Conservation (phyloP, 148 eudicot species). For the Agrostemma githago region DNA sequence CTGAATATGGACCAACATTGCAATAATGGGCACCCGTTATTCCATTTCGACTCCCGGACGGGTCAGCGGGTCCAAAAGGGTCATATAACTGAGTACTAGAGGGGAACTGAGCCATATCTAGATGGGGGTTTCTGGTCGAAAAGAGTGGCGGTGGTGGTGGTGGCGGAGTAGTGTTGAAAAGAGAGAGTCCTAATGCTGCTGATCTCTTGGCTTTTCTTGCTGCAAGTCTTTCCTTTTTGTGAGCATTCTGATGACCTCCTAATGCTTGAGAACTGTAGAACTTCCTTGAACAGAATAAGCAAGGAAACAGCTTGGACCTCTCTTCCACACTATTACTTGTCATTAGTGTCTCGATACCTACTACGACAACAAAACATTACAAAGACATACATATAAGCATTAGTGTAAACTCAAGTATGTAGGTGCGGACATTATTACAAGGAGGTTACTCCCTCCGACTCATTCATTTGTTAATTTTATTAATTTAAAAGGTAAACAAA, state of each 20-base stretch:
- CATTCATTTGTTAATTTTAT: too few species aligned
- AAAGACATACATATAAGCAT: neutral
- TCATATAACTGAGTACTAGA: constrained; percentile 21
- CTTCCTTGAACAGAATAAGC: constrained; percentile 76
- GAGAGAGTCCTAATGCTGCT: constrained; percentile 21
- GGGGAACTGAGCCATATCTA: constrained; percentile 31
- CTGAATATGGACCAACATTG: constrained; percentile 11
- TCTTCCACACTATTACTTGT: constrained; percentile 17
- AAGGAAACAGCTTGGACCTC: constrained; percentile 54
- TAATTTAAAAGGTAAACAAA: too few species aligned
- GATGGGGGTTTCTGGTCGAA: constrained; percentile 38
- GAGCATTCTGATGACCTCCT: constrained; percentile 97
- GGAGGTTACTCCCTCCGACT: too few species aligned
- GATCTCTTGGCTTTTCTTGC: constrained; percentile 46
- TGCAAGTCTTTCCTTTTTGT: constrained; percentile 76
- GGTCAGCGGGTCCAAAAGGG: constrained; percentile 43
- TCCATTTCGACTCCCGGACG: constrained; percentile 34
- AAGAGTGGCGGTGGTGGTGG: constrained; percentile 31
- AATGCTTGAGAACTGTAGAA: constrained; percentile 88
- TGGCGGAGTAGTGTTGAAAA: constrained; percentile 23
- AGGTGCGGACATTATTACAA: neutral
- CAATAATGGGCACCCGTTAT: constrained; percentile 16
- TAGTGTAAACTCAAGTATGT: too few species aligned
- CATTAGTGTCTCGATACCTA: constrained; percentile 32
- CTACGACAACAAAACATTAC: constrained; percentile 11